phyloP scores from a whole-genome alignment of 805 yeast species.

The Yamadazyma olivae region DNA sequence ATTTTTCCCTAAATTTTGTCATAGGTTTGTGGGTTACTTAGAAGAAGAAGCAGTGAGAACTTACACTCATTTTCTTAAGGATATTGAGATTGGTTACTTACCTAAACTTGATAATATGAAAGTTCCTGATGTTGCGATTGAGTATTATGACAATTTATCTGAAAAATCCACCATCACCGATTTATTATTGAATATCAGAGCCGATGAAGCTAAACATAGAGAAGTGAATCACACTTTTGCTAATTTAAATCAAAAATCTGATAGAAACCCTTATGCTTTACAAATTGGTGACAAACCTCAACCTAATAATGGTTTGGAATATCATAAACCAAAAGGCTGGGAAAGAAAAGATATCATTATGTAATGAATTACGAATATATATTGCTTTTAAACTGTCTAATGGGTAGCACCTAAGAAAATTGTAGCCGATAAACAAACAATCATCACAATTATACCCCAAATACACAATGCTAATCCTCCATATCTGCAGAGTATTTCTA shows the following conservation, averaged over 20 bases:
- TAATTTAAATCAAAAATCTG: constrained; percentile 49
- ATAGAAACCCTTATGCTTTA: constrained; percentile 67
- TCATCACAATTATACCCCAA: constrained; percentile 57
- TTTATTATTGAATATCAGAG: constrained; percentile 59
- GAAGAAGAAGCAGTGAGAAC: constrained; percentile 78
- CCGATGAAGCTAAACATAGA: constrained; percentile 77
- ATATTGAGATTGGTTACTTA: constrained; percentile 50
- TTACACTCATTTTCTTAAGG: constrained; percentile 55
- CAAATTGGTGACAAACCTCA: constrained; percentile 37
- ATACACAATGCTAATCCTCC: constrained; percentile 44
- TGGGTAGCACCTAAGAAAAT: constrained; percentile 32
- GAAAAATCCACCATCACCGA: constrained; percentile 55
- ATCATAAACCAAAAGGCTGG: constrained; percentile 37
- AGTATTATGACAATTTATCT: constrained; percentile 58
- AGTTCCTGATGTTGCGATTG: constrained; percentile 58
- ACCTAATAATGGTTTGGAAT: constrained; percentile 33
- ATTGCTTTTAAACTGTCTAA: constrained; percentile 1
- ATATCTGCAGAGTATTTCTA: constrained; percentile 31
- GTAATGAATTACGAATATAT: constrained; percentile 7
- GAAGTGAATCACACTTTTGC: constrained; percentile 79
- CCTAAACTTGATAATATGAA: constrained; percentile 43
- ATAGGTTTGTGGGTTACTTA: constrained; percentile 72
- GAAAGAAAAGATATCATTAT: constrained; percentile 35
- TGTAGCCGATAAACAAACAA: constrained; percentile 50
- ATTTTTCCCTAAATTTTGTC: constrained; percentile 60